Percentiles rank a stretch among this genome's conserved stretches.
phyloP scores from a whole-genome alignment of 768 basidiomycete genomes.

The Strobilomyces echinocephalus region DNA sequence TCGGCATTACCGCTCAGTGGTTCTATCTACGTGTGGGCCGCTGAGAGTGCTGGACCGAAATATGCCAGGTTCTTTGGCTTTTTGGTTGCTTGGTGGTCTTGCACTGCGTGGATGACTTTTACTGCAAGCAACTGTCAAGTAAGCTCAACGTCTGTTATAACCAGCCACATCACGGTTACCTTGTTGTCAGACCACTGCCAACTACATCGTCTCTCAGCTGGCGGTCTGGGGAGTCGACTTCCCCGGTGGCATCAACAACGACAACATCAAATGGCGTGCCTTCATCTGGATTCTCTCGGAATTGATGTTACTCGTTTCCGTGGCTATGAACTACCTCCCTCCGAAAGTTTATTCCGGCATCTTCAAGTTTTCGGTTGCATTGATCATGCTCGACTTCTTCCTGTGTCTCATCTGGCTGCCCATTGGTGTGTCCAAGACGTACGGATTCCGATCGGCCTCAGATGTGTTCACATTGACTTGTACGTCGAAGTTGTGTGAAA shows the following conservation, averaged over 20 bases:
- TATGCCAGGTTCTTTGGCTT: conserved; percentile 85
- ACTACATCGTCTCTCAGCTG: conserved; percentile 84
- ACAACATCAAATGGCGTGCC: conserved; percentile 81
- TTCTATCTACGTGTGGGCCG: conserved; percentile 94
- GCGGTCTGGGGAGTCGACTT: conserved; percentile 77
- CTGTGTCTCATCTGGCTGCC: conserved; percentile 90
- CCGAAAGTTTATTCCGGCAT: conserved; percentile 67
- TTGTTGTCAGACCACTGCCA: conserved; percentile 66
- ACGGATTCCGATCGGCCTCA: conserved; percentile 79
- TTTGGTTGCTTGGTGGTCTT: conserved; percentile 89
- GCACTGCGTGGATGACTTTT: conserved; percentile 96
- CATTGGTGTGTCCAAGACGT: conserved; percentile 82
- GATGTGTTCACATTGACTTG: conserved; percentile 82
- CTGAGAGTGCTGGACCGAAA: conserved; percentile 85
- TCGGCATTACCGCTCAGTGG: conserved; percentile 84
- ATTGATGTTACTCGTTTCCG: conserved; percentile 59
- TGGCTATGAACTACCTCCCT: conserved; percentile 83
- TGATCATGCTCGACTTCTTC: conserved; percentile 85
- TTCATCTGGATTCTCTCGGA: conserved; percentile 84
- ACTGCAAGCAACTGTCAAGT: conserved; percentile 86
- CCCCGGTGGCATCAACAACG: conserved; percentile 68
- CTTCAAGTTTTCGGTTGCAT: conserved; percentile 68
- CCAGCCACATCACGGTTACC: neutral
- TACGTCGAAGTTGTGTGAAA: conserved; percentile 40
- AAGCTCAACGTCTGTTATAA: conserved; percentile 11